Evolutionary conservation across 2,329 filamentous ascomycete species (phyloP).

Genomic region (Aspergillus amoenus): DNA sequence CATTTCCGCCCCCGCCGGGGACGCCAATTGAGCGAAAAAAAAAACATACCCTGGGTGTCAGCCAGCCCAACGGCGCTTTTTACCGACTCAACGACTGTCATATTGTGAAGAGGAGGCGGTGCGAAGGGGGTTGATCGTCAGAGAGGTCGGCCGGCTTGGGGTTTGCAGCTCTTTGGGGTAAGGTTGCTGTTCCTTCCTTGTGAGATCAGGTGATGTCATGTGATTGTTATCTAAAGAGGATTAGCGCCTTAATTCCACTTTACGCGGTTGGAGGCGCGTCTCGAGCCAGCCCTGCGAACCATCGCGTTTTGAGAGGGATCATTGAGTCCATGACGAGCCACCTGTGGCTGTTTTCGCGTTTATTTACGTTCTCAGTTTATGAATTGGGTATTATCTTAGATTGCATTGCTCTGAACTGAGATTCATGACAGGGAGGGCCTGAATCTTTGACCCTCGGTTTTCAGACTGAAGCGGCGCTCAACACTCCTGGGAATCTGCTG

Average conservation of each 20-base stretch:
- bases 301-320: constrained; percentile 27
- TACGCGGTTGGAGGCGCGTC: constrained; percentile 40
- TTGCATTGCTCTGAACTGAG: neutral
- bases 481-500: constrained; percentile 23
- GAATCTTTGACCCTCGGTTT: constrained; percentile 10
- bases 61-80: constrained; percentile 50
- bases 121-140: constrained; percentile 13
- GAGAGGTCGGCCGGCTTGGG: constrained; percentile 22
- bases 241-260: constrained; percentile 36
- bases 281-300: constrained; percentile 22
- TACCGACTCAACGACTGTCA: constrained; percentile 50
- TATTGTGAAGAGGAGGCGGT: constrained; percentile 27
- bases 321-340: constrained; percentile 30
- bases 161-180: constrained; percentile 28
- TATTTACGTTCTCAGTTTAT: constrained; percentile 11
- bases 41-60: constrained; percentile 38
- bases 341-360: constrained; percentile 28
- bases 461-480: constrained; percentile 10
- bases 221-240: constrained; percentile 13
- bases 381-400: constrained; percentile 13
- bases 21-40: constrained; percentile 23
- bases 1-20: constrained; percentile 6
- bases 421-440: constrained; percentile 12
- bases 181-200: constrained; percentile 30
- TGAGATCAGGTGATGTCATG: constrained; percentile 26